Conservation (phyloP, 2,329 filamentous ascomycete genomes). For the Colletotrichum viniferum region DNA sequence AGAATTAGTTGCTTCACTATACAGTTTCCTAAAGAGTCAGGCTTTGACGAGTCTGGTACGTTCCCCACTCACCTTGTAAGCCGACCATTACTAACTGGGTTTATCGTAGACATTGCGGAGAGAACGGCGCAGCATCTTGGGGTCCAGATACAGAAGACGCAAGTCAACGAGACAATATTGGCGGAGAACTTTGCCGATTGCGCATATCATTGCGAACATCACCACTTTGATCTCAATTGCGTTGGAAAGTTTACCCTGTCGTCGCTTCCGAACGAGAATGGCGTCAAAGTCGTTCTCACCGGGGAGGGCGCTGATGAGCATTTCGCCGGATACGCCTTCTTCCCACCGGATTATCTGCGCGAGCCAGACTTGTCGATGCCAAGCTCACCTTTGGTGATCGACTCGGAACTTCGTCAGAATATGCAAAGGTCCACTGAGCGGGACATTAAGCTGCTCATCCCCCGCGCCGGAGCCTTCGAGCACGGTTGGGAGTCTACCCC, state of each 20-base stretch:
- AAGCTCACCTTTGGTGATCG: constrained; percentile 10
- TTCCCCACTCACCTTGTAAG: too few relatives aligned
- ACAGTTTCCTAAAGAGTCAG: constrained; percentile 52
- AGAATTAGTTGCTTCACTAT: constrained; percentile 49
- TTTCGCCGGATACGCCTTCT: constrained; percentile 56
- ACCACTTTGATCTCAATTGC: constrained; percentile 51
- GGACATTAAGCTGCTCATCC: not conserved
- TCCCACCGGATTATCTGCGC: constrained; percentile 49
- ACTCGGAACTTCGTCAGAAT: not conserved
- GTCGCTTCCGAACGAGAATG: constrained; percentile 44
- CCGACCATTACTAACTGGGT: not conserved
- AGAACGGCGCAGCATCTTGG: constrained; percentile 31
- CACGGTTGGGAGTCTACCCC: not conserved
- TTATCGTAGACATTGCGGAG: not conserved
- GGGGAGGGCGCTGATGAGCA: constrained; percentile 58
- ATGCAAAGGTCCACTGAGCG: not conserved
- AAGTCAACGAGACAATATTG: constrained; percentile 29
- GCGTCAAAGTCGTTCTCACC: constrained; percentile 58
- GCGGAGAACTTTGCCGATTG: constrained; percentile 32
- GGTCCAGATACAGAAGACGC: constrained; percentile 27
- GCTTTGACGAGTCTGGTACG: constrained; percentile 51
- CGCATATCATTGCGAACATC: constrained; percentile 34
- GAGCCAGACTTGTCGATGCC: constrained; percentile 47
- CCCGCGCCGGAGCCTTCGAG: not conserved
- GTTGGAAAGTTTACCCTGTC: constrained; percentile 56